These are phyloP conservation scores for Aspergillus bertholletiae DNA, from an alignment of 495 filamentous ascomycete species.

Conservation along the genomic window DNA sequence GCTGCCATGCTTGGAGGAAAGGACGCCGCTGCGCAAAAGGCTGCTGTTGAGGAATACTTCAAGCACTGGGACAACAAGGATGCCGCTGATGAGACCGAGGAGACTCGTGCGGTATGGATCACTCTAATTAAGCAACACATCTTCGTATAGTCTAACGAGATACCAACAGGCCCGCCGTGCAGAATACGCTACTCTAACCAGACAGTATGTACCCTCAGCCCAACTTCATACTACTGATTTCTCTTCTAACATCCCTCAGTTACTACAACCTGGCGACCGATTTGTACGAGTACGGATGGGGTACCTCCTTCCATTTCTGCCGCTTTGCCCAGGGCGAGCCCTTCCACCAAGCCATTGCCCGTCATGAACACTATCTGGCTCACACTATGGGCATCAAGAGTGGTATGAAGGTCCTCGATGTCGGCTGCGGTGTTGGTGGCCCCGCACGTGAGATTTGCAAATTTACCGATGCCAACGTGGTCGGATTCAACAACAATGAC, in stretches of 20 bases:
- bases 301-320: slow-evolving; percentile 95
- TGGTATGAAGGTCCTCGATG: slow-evolving; percentile 88
- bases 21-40: slow-evolving; percentile 75
- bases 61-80: slow-evolving; percentile 98
- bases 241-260: slow-evolving; percentile 35
- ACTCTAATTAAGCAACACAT: background rate
- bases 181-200: slow-evolving; percentile 93
- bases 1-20: slow-evolving; percentile 84
- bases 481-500: slow-evolving; percentile 98
- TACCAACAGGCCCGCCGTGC: slow-evolving; percentile 70
- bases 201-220: slow-evolving; percentile 62
- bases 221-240: slow-evolving; percentile 13
- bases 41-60: slow-evolving; percentile 96
- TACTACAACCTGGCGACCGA: slow-evolving; percentile 99
- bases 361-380: slow-evolving; percentile 98
- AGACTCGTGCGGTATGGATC: slow-evolving; percentile 64
- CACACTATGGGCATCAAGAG: slow-evolving; percentile 82
- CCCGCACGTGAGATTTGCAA: slow-evolving; percentile 97
- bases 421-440: slow-evolving; percentile 96
- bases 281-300: slow-evolving; percentile 97
- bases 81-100: slow-evolving; percentile 74
- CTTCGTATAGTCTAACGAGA: slow-evolving; percentile 8
- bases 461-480: slow-evolving; percentile 86
- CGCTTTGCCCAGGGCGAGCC: slow-evolving; percentile 85
- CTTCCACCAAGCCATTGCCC: slow-evolving; percentile 91